Base-by-base conservation (phyloP, 2,329 filamentous ascomycete species). In the Huntiella abstrusa region DNA sequence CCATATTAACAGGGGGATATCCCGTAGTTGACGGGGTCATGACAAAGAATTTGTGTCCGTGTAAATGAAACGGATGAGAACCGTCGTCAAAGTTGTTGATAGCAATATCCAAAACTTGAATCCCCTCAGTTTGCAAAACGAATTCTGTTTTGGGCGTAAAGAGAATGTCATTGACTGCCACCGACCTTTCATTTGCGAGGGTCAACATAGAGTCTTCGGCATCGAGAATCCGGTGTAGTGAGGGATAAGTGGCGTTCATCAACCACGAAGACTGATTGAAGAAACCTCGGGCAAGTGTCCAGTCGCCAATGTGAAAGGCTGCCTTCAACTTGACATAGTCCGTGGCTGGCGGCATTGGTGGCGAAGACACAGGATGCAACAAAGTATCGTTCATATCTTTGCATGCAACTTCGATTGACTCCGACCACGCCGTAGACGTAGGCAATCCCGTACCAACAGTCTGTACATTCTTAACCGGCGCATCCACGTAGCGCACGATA, bases 271-370 rank as follows among this genome's bases (percentile, higher is more conserved):
- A 68, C 3, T 59, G 57, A 52, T 75, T 75, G 53, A 76, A 69
- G 55, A 68, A 71, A 1, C 70, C 71, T 1, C 71, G 65, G 1
- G 64, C 64, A 0, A 76, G 58, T 0, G 65, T 59, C 62, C 71
- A 73, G 32, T 63, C 65, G 2, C 70, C 66, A 44, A 73, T 75
- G 52, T 70, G 65, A 51, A 75, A 74, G 43, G 68, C 71, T 2
- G 68, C 66, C 3, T 70, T 64, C 1, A 76, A 54, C 36, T 64
- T 45, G 8, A 73, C 53, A 56, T 64, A 53, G 51, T 61, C 38
- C 33, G 68, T 62, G 0, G 64, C 60, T 1, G 58, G 56, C 0
- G 61, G 62, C 1, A 61, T 55, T 0, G 60, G 60, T 0, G 63
- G 58, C 0, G 55, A 38, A 2, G 64, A 49, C 1, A 61, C 55